Percentiles rank a stretch among this genome's conserved stretches.
These are phyloP conservation scores for Nicotiana noctiflora DNA, from an alignment of 257 asterid genomes.

Conservation along the genomic window DNA sequence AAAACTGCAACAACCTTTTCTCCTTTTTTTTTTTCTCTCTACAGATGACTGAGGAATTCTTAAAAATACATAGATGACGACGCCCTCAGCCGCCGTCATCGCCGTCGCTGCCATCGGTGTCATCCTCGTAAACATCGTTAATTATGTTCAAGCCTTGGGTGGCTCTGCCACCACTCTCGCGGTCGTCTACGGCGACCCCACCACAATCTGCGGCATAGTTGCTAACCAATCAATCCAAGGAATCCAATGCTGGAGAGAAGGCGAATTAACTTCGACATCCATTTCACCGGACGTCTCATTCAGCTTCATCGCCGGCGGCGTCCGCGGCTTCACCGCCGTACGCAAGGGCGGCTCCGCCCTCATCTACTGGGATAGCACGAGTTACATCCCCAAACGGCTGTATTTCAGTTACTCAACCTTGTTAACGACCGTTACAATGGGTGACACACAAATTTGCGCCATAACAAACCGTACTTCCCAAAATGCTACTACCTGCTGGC, in stretches of 20 bases:
- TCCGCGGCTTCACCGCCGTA: slow-evolving; percentile 49
- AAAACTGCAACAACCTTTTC: neutral
- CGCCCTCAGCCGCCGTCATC: slow-evolving; percentile 21
- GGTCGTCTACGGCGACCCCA: slow-evolving; percentile 52
- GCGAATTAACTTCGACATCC: slow-evolving; percentile 16
- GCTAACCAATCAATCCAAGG: slow-evolving; percentile 47
- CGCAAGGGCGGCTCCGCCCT: slow-evolving; percentile 64
- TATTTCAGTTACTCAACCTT: slow-evolving; percentile 35
- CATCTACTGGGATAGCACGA: slow-evolving; percentile 52
- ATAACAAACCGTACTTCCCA: slow-evolving; percentile 22
- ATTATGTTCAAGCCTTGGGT: slow-evolving; percentile 46
- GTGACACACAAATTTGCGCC: slow-evolving; percentile 62
- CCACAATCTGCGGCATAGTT: slow-evolving; percentile 50
- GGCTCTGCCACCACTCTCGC: slow-evolving; percentile 70
- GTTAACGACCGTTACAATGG: slow-evolving; percentile 40
- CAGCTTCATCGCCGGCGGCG: slow-evolving; percentile 70
- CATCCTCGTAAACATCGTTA: slow-evolving; percentile 7
- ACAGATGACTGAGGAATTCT: slow-evolving; percentile 32
- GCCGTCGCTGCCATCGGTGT: slow-evolving; percentile 8
- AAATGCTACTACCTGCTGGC: slow-evolving; percentile 50
- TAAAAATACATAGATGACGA: slow-evolving; percentile 43
- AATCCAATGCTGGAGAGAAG: slow-evolving; percentile 65
- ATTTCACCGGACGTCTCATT: slow-evolving; percentile 45
- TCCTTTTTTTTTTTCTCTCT: slow-evolving; percentile 7
- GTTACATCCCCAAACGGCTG: slow-evolving; percentile 41